phyloP scores from a whole-genome alignment of 768 basidiomycete genomes.

The Phylloporus sp. region DNA sequence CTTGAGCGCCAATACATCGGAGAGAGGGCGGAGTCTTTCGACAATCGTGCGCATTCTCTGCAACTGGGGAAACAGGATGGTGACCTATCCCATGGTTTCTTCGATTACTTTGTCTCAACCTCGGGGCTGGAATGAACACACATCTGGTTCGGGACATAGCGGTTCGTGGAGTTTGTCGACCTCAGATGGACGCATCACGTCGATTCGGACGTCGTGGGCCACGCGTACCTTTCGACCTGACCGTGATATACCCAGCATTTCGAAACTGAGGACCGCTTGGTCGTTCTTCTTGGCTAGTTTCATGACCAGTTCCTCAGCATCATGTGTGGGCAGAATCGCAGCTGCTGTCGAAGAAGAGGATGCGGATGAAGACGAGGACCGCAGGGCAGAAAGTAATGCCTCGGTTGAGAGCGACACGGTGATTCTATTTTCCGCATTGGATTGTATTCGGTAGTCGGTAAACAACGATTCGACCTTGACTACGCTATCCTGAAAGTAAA shows the following conservation, averaged over 20 bases:
- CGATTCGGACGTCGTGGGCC: constrained; percentile 77
- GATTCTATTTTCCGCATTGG: constrained; percentile 79
- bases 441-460: constrained; percentile 77
- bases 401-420: constrained; percentile 69
- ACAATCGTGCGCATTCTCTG: constrained; percentile 73
- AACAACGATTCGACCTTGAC: constrained; percentile 67
- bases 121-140: constrained; percentile 33
- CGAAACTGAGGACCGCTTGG: constrained; percentile 71
- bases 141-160: constrained; percentile 81
- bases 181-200: constrained; percentile 72
- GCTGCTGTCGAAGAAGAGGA: constrained; percentile 34
- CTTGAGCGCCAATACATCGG: constrained; percentile 61
- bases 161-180: constrained; percentile 72
- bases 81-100: constrained; percentile 45
- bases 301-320: constrained; percentile 66
- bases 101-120: constrained; percentile 1
- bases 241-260: constrained; percentile 62
- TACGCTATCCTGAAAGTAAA: constrained; percentile 36
- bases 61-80: constrained; percentile 71
- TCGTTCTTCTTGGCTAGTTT: constrained; percentile 86
- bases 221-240: constrained; percentile 61
- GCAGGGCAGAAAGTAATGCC: constrained; percentile 69
- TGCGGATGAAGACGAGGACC: constrained; percentile 52
- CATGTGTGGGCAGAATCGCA: constrained; percentile 33
- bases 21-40: constrained; percentile 66